These are phyloP conservation scores for Solanum commersonii DNA, from an alignment of 257 asterid species.

Conservation along the genomic window DNA sequence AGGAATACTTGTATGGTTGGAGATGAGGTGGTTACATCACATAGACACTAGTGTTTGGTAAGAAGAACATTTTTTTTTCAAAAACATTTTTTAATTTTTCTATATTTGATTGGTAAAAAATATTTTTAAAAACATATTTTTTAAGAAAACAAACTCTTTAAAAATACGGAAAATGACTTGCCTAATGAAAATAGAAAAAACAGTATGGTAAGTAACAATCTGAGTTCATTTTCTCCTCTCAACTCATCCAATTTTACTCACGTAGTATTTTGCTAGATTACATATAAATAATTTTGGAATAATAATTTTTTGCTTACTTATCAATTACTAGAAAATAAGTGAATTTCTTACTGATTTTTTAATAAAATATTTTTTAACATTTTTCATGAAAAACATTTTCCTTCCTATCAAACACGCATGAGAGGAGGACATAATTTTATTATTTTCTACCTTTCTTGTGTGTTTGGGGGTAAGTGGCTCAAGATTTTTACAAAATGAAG, in stretches of 20 bases:
- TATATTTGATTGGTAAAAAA: not conserved
- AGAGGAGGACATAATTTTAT: not conserved
- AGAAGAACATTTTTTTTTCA: too few species aligned
- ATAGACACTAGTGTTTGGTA: not conserved
- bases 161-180: not conserved
- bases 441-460: not conserved
- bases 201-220: too few species aligned
- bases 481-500: not conserved
- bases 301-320: not conserved
- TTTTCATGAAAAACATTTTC: not conserved
- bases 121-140: too few species aligned
- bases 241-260: not conserved
- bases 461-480: not conserved
- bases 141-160: too few species aligned
- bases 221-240: not conserved
- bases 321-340: not conserved
- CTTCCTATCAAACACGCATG: not conserved
- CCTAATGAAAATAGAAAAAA: too few species aligned
- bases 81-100: too few species aligned
- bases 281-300: too few species aligned
- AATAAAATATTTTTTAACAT: not conserved
- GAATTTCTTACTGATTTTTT: too few species aligned
- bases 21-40: not conserved
- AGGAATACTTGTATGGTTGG: conserved; percentile 6
- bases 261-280: not conserved